phyloP scores from a whole-genome alignment of 129 eudicot species.

The Oenanthe sinensis region DNA sequence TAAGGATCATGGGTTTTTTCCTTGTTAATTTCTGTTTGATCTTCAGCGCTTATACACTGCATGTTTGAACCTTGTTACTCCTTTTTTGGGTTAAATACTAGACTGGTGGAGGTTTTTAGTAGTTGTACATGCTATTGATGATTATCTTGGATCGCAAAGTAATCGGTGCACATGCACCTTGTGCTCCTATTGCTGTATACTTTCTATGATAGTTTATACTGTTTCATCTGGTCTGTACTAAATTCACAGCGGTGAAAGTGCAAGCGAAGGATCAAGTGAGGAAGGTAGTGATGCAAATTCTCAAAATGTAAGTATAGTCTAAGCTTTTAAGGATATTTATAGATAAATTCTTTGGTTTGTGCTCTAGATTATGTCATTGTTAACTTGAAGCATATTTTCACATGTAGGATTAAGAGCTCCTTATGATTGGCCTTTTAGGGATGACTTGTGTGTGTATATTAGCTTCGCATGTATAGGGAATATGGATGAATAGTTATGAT shows the following conservation, averaged over 20 bases:
- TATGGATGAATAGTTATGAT: not conserved
- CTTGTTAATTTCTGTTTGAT: not conserved
- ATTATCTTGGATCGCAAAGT: not conserved
- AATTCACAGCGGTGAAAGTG: conserved; percentile 71
- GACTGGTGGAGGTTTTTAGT: not conserved
- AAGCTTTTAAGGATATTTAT: not conserved
- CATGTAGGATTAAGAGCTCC: not conserved
- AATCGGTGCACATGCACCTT: not conserved
- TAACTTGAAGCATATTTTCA: not conserved
- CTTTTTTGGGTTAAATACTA: not conserved
- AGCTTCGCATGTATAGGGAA: not conserved
- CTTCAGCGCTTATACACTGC: not conserved
- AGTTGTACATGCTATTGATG: not conserved
- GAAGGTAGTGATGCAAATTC: conserved; percentile 95
- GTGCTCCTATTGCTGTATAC: not conserved
- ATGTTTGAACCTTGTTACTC: not conserved
- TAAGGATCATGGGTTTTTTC: not conserved
- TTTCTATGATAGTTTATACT: not conserved
- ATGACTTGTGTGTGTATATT: not conserved
- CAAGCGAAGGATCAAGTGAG: conserved; percentile 82
- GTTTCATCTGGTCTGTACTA: conserved; percentile 11
- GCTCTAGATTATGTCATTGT: not conserved
- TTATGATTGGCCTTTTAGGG: not conserved
- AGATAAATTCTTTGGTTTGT: not conserved
- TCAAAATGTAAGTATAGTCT: conserved; percentile 51